phyloP scores from a whole-genome alignment of 257 asterid species.

The Nicotiana undulata region DNA sequence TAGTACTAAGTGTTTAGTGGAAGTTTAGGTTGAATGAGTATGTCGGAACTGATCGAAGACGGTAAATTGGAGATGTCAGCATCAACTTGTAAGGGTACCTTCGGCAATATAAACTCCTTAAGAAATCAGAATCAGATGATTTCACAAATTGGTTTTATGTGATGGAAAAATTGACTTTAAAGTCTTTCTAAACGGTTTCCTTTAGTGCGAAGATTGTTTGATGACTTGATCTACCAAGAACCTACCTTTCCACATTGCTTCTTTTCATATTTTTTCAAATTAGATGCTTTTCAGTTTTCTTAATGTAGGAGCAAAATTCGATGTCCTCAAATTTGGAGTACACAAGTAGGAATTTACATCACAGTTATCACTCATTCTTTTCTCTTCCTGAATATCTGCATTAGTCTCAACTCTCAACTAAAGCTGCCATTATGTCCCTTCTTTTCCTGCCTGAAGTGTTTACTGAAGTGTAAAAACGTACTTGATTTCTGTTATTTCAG shows the following conservation, averaged over 20 bases:
- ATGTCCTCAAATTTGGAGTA: neutral
- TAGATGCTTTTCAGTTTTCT: neutral
- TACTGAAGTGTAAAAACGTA: neutral
- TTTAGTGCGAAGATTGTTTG: neutral
- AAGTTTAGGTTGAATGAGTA: too few relatives aligned
- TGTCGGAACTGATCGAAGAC: too few relatives aligned
- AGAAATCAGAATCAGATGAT: neutral
- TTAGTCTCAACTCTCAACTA: neutral
- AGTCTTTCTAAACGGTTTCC: neutral
- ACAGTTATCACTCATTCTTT: neutral
- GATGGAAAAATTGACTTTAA: neutral
- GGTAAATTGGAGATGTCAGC: neutral
- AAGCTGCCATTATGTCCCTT: neutral
- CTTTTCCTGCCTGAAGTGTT: neutral
- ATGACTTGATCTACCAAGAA: neutral
- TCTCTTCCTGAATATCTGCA: neutral
- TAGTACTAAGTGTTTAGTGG: neutral
- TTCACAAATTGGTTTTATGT: neutral
- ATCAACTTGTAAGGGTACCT: neutral
- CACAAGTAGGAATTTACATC: neutral
- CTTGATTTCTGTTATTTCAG: neutral
- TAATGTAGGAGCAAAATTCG: neutral
- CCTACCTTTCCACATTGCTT: neutral
- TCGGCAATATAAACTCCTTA: neutral
- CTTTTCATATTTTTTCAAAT: neutral